A percentile compares a stretch with the other conserved stretches of the same genome.
Evolutionary conservation across 208 protist genomes (phyloP).

Genomic region (Trypanosoma platydactyli): DNA sequence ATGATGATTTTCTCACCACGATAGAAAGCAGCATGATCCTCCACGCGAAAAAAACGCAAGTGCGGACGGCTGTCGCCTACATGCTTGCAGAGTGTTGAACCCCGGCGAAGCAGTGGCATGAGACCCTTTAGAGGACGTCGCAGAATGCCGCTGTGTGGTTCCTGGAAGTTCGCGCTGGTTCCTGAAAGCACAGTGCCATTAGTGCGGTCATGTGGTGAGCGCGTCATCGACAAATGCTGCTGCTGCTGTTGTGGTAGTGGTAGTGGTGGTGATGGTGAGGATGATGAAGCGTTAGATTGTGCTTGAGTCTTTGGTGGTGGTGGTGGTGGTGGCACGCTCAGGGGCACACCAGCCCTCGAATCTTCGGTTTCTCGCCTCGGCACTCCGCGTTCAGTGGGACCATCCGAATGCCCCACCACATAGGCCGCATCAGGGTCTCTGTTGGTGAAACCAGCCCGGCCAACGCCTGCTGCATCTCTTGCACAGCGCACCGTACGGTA

Average conservation of each 20-base stretch:
- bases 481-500: slow-evolving; percentile 56
- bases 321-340: slow-evolving; percentile 1
- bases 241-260: slow-evolving; percentile 1
- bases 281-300: not conserved
- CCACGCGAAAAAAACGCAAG: slow-evolving; percentile 65
- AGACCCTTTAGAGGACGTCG: slow-evolving; percentile 49
- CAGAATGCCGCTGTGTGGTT: slow-evolving; percentile 36
- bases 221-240: slow-evolving; percentile 1
- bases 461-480: slow-evolving; percentile 37
- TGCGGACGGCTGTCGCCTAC: slow-evolving; percentile 39
- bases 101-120: slow-evolving; percentile 58
- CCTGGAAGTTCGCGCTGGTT: slow-evolving; percentile 1
- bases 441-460: slow-evolving; percentile 46
- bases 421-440: slow-evolving; percentile 36
- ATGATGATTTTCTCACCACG: slow-evolving; percentile 43
- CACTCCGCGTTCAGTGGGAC: too few relatives aligned
- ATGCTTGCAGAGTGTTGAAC: slow-evolving; percentile 48
- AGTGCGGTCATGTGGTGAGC: not conserved
- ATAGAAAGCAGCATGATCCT: slow-evolving; percentile 43
- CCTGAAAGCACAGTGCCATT: slow-evolving; percentile 13
- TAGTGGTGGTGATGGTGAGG: not conserved
- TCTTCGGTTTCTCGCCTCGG: not conserved
- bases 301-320: not conserved
- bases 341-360: not conserved
- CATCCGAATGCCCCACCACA: slow-evolving; percentile 10